Base-by-base conservation (phyloP, 2,329 filamentous ascomycete species). In the Aspergillus oerlinghausenensis region DNA sequence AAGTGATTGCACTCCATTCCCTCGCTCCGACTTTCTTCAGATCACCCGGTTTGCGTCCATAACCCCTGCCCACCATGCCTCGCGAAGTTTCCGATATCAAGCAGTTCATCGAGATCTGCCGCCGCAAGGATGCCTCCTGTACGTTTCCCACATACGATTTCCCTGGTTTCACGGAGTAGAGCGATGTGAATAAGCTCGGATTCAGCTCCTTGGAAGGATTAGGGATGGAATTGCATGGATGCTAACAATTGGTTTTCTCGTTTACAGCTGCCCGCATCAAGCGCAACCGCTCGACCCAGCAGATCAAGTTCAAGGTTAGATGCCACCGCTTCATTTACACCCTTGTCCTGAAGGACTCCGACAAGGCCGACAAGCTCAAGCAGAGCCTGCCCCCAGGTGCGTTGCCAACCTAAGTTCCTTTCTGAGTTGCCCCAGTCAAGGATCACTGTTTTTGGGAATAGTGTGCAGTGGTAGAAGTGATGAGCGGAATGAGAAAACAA, bases 221-320 rank as follows among this genome's bases (percentile, higher is more conserved):
- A 52, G 45, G 48, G 38, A 48, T 45, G 28, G 55, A 49, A 45
- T 55, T 29, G 51, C 10, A 11, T 32, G 49, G 55, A 60, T 47
- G 55, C 54, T 55, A 54, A 57, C 55, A 51, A 59, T 59, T 62
- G 56, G 64, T 64, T 60, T 61, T 51, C 25, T 7, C n/a, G 51
- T n/a, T 52, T 29, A 50, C 64, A 93, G 89, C 89, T 80, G 89
- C 89, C 76, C 88, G 89, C 79, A 91, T 93, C 85, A 93, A 97
- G 92, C 94, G 95, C 86, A 96, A 88, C 87, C 88, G 87, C 81
- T 88, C 89, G 82, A 82, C 83, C 75, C 85, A 88, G 78, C 88
- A 93, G 85, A 92, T 94, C 88, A 99, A 99, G 89, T 97, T 99
- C 92, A 99, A 99, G 91, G 93, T 99, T 86, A 91, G 94, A 80